Base-by-base conservation (phyloP, 768 basidiomycete genomes). In the Podaxis pistillaris region DNA sequence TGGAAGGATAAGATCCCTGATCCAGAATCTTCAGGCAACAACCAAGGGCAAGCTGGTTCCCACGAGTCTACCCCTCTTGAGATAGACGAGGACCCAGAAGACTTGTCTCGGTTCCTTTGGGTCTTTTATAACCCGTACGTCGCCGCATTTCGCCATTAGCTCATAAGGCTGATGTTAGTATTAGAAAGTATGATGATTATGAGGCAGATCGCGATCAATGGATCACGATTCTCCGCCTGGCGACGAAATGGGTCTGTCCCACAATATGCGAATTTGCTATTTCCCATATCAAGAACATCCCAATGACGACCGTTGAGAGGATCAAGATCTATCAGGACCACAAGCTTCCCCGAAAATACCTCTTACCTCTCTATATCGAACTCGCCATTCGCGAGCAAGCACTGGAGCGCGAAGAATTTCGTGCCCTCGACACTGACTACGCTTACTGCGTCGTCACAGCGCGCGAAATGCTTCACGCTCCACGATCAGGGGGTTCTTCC, bases 121-220 rank as follows among this genome's bases (percentile, higher is more conserved):
- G 24, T 56, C 19, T 41, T 41, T 15, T 56, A 46, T 11, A 56
- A 44, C 26, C 56, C 11, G 56, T 56, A 30, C 9, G 56, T 19
- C 44, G 30, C 5, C 44, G 15, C 19, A 17, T 9, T 19, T 46
- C 22, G 12, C 12, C 24, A 22, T 22, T 50, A 24, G 12, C 3
- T 28, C 26, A 3, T 0, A 50, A 28, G 26, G 4, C 24, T 28
- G 12, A 24, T 50, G 8, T 28, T 3, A 6, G 19, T 13, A 60
- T 0, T 64, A 90, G 87, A 0, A 74, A 70, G 40, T 87, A 86
- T 66, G 82, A 83, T 0, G 70, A 83, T 1, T 87, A 87, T 55
- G 76, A 81, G 5, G 82, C 83, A 1, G 66, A 70, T 0, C 71
- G 81, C 0, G 73, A 78, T 0, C 79, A 81, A 9, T 91, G 90